Conservation (phyloP, 2,329 filamentous ascomycete genomes). For the Diaporthe caulivora region DNA sequence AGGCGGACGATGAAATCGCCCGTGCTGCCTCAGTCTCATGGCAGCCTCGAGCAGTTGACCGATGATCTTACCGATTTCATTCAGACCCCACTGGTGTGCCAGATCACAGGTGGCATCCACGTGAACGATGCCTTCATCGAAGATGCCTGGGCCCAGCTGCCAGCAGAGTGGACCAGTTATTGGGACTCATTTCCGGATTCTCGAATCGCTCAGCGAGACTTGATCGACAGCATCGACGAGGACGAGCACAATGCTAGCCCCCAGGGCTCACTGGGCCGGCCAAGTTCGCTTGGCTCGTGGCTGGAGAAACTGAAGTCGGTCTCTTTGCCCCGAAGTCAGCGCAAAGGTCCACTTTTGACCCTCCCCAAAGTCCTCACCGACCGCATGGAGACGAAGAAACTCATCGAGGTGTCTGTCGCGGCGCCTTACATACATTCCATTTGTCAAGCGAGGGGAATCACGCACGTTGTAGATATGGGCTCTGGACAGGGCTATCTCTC, state of each 20-base stretch:
- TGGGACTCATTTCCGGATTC: constrained; percentile 47
- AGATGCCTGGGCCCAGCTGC: constrained; percentile 47
- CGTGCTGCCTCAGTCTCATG: constrained; percentile 32
- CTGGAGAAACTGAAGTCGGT: constrained; percentile 43
- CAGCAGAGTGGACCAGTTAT: constrained; percentile 48
- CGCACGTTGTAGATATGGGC: constrained; percentile 44
- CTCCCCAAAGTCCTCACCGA: constrained; percentile 43
- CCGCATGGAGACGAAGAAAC: constrained; percentile 50
- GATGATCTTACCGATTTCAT: constrained; percentile 44
- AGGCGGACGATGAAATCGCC: constrained; percentile 14
- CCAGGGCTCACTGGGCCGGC: constrained; percentile 26
- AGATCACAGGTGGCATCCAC: constrained; percentile 51
- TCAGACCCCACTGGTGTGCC: constrained; percentile 46
- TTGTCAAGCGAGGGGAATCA: constrained; percentile 44
- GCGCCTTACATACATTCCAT: constrained; percentile 44
- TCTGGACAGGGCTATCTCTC: constrained; percentile 49
- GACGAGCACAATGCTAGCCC: neutral
- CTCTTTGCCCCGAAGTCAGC: constrained; percentile 44
- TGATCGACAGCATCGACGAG: constrained; percentile 48
- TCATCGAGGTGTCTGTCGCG: constrained; percentile 47
- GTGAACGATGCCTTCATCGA: constrained; percentile 50
- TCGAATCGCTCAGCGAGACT: constrained; percentile 47
- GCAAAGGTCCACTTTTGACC: constrained; percentile 31
- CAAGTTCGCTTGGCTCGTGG: constrained; percentile 45
- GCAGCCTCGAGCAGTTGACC: constrained; percentile 43